Conservation (phyloP, 345 rosid genomes). For the Acer saccharum region DNA sequence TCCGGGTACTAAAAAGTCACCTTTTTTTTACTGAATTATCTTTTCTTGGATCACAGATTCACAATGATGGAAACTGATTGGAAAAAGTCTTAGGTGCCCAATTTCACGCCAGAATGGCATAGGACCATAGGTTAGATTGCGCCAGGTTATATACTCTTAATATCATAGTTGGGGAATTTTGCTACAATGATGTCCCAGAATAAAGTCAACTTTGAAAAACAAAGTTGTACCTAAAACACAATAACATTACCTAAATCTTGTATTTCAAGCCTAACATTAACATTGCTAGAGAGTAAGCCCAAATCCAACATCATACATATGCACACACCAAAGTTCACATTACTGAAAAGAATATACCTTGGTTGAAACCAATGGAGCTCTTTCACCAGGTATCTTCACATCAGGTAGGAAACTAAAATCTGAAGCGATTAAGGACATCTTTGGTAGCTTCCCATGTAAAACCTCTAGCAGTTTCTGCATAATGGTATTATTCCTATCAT, state of each 20-base stretch:
- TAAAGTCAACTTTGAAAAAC: slow-evolving; percentile 1
- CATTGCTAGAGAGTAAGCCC: neutral
- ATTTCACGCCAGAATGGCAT: neutral
- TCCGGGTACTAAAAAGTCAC: neutral
- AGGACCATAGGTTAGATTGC: neutral
- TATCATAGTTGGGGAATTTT: neutral
- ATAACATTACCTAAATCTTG: neutral
- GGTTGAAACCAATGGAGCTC: slow-evolving; percentile 96
- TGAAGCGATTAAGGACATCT: slow-evolving; percentile 94
- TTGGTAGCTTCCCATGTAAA: slow-evolving; percentile 79
- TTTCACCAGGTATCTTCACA: slow-evolving; percentile 83
- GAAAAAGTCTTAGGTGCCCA: neutral
- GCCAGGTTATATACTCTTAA: neutral
- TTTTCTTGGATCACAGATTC: neutral
- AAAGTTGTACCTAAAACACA: neutral
- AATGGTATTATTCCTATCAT: slow-evolving; percentile 17
- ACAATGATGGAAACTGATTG: neutral
- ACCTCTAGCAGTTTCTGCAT: slow-evolving; percentile 83
- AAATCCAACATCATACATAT: neutral
- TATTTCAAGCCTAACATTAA: neutral
- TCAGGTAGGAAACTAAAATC: slow-evolving; percentile 98
- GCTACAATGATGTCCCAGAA: neutral
- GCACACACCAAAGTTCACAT: neutral
- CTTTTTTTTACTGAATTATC: neutral
- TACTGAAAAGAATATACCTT: slow-evolving; percentile 52